Evolutionary conservation across 306 rosid species (phyloP).

Genomic region (cucumber (Cucumis sativus)): DNA sequence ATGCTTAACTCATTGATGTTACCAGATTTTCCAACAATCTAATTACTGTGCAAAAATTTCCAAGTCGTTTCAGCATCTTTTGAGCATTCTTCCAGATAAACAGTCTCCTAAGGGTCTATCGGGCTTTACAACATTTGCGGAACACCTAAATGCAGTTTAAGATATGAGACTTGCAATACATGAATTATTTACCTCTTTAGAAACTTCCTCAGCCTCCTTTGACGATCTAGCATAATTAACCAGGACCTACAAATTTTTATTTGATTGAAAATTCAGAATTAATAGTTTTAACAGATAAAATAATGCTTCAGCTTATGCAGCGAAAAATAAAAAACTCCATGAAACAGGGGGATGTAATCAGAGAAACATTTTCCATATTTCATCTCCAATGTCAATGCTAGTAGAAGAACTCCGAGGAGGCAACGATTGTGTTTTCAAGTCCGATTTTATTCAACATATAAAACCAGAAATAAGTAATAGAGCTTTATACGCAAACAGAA

Average conservation of each 20-base stretch:
- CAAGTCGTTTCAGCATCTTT: neutral
- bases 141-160: neutral
- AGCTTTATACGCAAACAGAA: neutral
- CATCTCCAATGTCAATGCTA: neutral
- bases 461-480: neutral
- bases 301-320: neutral
- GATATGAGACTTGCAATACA: neutral
- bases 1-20: neutral
- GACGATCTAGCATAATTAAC: constrained; percentile 90
- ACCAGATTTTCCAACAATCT: neutral
- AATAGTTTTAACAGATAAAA: neutral
- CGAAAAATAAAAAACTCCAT: neutral
- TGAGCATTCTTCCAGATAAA: neutral
- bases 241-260: constrained; percentile 43
- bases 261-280: constrained; percentile 5
- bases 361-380: neutral
- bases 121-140: neutral
- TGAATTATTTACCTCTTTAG: constrained; percentile 52
- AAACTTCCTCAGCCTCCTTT: constrained; percentile 88
- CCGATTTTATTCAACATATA: neutral
- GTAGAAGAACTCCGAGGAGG: neutral
- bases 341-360: neutral
- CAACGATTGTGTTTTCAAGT: neutral
- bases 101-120: neutral
- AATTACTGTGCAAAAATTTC: neutral